Evolutionary conservation across 805 yeast species (phyloP).

Genomic region (Pichia pseudocactophila): DNA sequence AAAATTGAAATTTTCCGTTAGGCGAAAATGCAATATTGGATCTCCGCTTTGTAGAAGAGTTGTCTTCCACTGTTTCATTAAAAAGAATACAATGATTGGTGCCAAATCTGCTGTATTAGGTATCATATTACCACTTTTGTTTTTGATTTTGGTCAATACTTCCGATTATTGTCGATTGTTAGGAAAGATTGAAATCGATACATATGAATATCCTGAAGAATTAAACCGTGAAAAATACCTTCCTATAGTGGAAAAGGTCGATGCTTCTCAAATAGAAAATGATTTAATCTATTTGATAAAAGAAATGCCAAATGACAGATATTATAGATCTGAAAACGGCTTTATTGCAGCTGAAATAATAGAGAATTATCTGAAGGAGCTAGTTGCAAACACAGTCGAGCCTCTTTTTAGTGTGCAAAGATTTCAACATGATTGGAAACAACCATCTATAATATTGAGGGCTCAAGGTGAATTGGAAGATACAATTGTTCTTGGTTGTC

Average conservation of each 20-base stretch:
- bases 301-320: slow-evolving; percentile 44
- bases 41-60: too few relatives aligned
- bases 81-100: not conserved
- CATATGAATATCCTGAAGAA: slow-evolving; percentile 44
- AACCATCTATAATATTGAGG: slow-evolving; percentile 62
- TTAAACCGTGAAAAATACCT: slow-evolving; percentile 32
- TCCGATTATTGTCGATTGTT: slow-evolving; percentile 4
- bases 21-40: too few relatives aligned
- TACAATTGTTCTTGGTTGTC: slow-evolving; percentile 75
- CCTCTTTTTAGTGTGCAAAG: slow-evolving; percentile 32
- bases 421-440: slow-evolving; percentile 68
- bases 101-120: too few relatives aligned
- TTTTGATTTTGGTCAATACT: not conserved
- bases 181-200: slow-evolving; percentile 4
- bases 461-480: slow-evolving; percentile 33
- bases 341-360: slow-evolving; percentile 66
- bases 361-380: slow-evolving; percentile 32
- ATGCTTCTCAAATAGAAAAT: not conserved
- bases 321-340: slow-evolving; percentile 68
- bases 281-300: slow-evolving; percentile 6
- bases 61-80: too few relatives aligned
- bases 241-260: slow-evolving; percentile 9
- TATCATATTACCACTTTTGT: not conserved
- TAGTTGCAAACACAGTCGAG: slow-evolving; percentile 19
- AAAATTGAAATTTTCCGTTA: too few relatives aligned